phyloP scores from a whole-genome alignment of 2,329 filamentous ascomycete genomes.

The Coniochaeta sp. region DNA sequence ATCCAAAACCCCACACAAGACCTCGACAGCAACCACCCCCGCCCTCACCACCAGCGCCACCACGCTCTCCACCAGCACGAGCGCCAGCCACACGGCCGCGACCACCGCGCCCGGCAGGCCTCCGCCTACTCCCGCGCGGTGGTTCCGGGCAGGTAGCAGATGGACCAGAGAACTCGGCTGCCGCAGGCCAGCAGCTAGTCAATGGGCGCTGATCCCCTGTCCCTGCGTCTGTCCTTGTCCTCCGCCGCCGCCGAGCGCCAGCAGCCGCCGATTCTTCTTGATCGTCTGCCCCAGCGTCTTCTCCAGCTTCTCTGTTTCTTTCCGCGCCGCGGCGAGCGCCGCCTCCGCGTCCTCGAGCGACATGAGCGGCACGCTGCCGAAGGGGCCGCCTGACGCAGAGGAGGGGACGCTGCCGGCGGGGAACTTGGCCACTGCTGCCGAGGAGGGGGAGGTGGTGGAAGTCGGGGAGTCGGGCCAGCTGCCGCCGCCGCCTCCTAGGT shows the following conservation, averaged over 20 bases:
- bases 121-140: too few relatives aligned
- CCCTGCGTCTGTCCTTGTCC: neutral
- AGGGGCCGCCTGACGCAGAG: constrained; percentile 14
- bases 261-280: constrained; percentile 49
- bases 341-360: constrained; percentile 57
- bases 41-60: constrained; percentile 13
- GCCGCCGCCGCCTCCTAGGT: constrained; percentile 3
- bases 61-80: constrained; percentile 14
- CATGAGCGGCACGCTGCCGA: constrained; percentile 47
- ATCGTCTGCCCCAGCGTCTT: constrained; percentile 53
- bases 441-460: neutral
- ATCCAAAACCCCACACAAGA: constrained; percentile 15
- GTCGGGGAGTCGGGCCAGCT: neutral
- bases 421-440: neutral
- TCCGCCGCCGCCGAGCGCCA: constrained; percentile 16
- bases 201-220: constrained; percentile 13
- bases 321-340: constrained; percentile 41
- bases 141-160: too few relatives aligned
- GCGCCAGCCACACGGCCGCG: constrained; percentile 15
- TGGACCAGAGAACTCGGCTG: neutral
- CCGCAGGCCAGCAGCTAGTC: constrained; percentile 14
- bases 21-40: constrained; percentile 12
- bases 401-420: neutral
- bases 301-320: constrained; percentile 56
- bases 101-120: constrained; percentile 11